Percentiles rank a stretch among this genome's conserved stretches.
Evolutionary conservation across 352 stramenopile species (phyloP).

Genomic region (Hyaloperonospora brassicae): DNA sequence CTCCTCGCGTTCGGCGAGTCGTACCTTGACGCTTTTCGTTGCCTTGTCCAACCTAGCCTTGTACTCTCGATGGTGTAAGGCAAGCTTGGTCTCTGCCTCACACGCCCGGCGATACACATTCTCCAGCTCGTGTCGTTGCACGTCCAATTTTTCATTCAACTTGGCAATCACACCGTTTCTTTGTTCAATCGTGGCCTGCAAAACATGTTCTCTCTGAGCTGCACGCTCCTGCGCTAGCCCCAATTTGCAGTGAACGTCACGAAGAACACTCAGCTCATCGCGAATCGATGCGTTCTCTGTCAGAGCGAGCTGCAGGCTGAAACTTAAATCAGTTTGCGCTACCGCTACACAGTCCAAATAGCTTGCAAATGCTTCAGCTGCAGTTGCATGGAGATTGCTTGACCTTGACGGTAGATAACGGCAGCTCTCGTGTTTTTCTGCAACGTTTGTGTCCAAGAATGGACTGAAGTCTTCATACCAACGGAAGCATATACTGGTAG

Average conservation of each 20-base stretch:
- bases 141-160: conserved; percentile 36
- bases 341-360: conserved; percentile 52
- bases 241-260: conserved; percentile 46
- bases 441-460: conserved; percentile 54
- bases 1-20: conserved; percentile 56
- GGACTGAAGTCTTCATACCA: conserved; percentile 77
- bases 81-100: conserved; percentile 29
- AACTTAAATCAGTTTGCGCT: conserved; percentile 53
- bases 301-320: conserved; percentile 54
- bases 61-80: conserved; percentile 32
- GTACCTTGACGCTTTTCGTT: conserved; percentile 33
- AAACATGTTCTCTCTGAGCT: conserved; percentile 12
- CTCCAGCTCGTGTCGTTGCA: conserved; percentile 30
- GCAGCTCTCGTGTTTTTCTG: conserved; percentile 24
- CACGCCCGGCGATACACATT: conserved; percentile 30
- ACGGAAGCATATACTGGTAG: conserved; percentile 67
- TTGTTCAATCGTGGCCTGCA: conserved; percentile 32
- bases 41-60: conserved; percentile 40
- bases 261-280: conserved; percentile 48
- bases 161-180: conserved; percentile 33
- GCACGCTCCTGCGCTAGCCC: conserved; percentile 25
- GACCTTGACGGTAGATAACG: conserved; percentile 10
- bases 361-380: conserved; percentile 33
- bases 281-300: conserved; percentile 72
- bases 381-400: conserved; percentile 7